Evolutionary conservation across 2,329 filamentous ascomycete genomes (phyloP).

Genomic region (Daldinia sp.): DNA sequence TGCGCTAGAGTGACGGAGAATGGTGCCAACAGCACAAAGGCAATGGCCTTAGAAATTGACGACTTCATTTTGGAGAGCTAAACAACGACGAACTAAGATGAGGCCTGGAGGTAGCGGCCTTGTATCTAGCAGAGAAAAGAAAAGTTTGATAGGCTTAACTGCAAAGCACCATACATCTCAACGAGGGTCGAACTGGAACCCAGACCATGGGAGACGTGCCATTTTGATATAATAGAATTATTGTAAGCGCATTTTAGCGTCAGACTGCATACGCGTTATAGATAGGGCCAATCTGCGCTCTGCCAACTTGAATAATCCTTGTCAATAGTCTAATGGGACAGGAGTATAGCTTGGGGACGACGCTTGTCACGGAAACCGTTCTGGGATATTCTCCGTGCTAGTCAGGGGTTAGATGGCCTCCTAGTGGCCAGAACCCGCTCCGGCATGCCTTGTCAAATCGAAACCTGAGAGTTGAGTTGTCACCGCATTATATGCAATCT

Average conservation of each 20-base stretch:
- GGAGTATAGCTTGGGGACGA: conserved; percentile 7
- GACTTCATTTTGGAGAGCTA: conserved; percentile 42
- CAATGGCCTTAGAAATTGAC: conserved; percentile 41
- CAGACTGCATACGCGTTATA: not conserved
- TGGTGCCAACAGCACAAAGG: conserved; percentile 50
- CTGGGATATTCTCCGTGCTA: conserved; percentile 31
- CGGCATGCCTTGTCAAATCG: conserved; percentile 8
- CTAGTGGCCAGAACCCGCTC: conserved; percentile 32
- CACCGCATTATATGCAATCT: conserved; percentile 47
- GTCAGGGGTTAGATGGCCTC: conserved; percentile 21
- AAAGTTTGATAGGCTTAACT: not conserved
- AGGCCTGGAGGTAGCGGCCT: not conserved
- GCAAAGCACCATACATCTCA: not conserved
- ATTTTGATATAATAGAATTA: not conserved
- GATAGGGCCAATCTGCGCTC: not conserved
- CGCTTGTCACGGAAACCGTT: conserved; percentile 13
- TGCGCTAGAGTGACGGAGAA: conserved; percentile 42
- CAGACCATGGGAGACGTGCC: not conserved
- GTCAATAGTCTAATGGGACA: not conserved
- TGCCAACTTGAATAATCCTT: not conserved
- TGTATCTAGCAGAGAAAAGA: not conserved
- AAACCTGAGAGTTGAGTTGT: conserved; percentile 38
- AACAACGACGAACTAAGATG: conserved; percentile 35
- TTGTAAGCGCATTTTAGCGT: not conserved
- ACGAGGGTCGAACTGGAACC: not conserved